Percentiles rank a stretch among this genome's conserved stretches.
Evolutionary conservation across 2,329 filamentous ascomycete species (phyloP).

Genomic region (Plenodomus tracheiphilus): DNA sequence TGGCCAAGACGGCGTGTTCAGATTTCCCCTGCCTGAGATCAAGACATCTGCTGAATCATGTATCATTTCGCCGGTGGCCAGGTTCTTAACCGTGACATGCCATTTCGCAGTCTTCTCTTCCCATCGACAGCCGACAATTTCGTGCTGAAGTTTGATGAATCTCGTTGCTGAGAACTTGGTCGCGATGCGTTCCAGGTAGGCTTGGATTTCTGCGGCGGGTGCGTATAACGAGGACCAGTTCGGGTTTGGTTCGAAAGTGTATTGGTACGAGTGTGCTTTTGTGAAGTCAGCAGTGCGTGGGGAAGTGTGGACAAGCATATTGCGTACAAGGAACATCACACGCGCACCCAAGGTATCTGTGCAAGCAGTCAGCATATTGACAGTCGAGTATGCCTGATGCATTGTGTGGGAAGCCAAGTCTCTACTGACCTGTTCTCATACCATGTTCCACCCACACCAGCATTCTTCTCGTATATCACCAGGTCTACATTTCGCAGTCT

Average conservation of each 20-base stretch:
- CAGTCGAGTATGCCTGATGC: too few species aligned
- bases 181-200: conserved; percentile 40
- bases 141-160: conserved; percentile 43
- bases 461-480: conserved; percentile 51
- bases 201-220: conserved; percentile 44
- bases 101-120: conserved; percentile 41
- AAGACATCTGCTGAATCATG: conserved; percentile 35
- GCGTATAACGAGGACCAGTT: conserved; percentile 49
- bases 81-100: conserved; percentile 40
- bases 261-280: conserved; percentile 48
- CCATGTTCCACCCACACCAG: conserved; percentile 46
- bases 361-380: background rate
- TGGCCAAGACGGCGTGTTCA: conserved; percentile 41
- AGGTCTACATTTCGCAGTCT: conserved; percentile 45
- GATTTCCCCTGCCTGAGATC: conserved; percentile 36
- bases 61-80: conserved; percentile 30
- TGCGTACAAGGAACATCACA: conserved; percentile 45
- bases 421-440: conserved; percentile 40
- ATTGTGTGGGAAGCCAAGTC: background rate
- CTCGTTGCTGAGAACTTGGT: conserved; percentile 44
- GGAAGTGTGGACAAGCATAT: background rate
- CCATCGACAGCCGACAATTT: conserved; percentile 40
- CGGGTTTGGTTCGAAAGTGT: conserved; percentile 48
- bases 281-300: conserved; percentile 1
- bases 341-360: conserved; percentile 48